Conservation (phyloP, 2,329 filamentous ascomycete genomes). For the Colletotrichum sp. region DNA sequence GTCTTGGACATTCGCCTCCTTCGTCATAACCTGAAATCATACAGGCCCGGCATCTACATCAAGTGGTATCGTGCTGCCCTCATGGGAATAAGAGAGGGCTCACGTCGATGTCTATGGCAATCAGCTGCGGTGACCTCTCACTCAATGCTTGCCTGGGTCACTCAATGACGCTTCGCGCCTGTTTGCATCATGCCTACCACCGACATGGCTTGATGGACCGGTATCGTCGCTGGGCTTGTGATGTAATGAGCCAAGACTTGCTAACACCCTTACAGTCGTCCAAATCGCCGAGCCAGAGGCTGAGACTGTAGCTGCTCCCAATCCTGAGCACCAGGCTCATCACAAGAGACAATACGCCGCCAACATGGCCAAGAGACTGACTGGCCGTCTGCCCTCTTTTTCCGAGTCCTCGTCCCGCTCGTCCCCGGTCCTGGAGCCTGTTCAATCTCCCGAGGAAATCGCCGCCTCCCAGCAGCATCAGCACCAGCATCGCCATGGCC, state of each 20-base stretch:
- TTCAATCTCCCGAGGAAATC: conserved; percentile 28
- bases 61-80: conserved; percentile 12
- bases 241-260: conserved; percentile 15
- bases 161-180: conserved; percentile 25
- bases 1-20: conserved; percentile 25
- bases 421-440: conserved; percentile 43
- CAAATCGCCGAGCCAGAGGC: conserved; percentile 61
- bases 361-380: conserved; percentile 46
- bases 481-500: conserved; percentile 33
- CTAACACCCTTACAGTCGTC: conserved; percentile 45
- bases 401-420: conserved; percentile 46
- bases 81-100: neutral
- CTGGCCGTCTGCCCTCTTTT: conserved; percentile 35
- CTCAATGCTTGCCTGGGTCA: neutral
- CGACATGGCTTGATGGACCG: conserved; percentile 9
- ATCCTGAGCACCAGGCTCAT: conserved; percentile 37
- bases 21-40: neutral
- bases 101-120: neutral
- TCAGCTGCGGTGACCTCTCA: neutral
- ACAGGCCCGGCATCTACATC: conserved; percentile 11
- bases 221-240: conserved; percentile 17
- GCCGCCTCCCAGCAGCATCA: conserved; percentile 5
- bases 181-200: neutral
- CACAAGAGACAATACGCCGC: conserved; percentile 50
- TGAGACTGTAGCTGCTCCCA: conserved; percentile 16